Conservation (phyloP, 495 filamentous ascomycete genomes). For the Cercophora sp. region DNA sequence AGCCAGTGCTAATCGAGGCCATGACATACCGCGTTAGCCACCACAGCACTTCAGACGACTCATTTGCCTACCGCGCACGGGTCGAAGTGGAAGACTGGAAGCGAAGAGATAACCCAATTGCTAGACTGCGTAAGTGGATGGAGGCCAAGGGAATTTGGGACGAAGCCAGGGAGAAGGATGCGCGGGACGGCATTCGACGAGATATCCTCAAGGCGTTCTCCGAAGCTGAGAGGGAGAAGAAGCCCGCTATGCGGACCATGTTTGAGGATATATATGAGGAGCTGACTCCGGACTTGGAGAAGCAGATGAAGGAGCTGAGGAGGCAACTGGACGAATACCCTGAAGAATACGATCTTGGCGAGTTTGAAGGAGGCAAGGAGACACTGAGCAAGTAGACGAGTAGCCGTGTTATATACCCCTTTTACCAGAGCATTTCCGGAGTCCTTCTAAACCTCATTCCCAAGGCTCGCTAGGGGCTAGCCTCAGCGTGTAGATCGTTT, state of each 20-base stretch:
- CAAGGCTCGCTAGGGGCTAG: too few relatives aligned
- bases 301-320: slow-evolving; percentile 76
- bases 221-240: slow-evolving; percentile 85
- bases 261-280: slow-evolving; percentile 89
- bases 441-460: too few relatives aligned
- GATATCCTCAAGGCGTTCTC: slow-evolving; percentile 80
- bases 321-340: slow-evolving; percentile 80
- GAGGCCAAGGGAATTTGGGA: slow-evolving; percentile 78
- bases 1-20: slow-evolving; percentile 83
- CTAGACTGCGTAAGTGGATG: slow-evolving; percentile 86
- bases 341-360: slow-evolving; percentile 81
- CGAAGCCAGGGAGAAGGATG: slow-evolving; percentile 74
- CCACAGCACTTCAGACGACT: slow-evolving; percentile 97
- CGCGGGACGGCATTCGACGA: slow-evolving; percentile 60
- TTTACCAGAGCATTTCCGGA: too few relatives aligned
- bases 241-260: slow-evolving; percentile 69
- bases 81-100: slow-evolving; percentile 99
- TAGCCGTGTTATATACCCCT: too few relatives aligned
- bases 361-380: slow-evolving; percentile 72
- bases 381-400: too few relatives aligned
- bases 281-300: slow-evolving; percentile 72
- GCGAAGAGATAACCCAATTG: slow-evolving; percentile 88
- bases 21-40: slow-evolving; percentile 98
- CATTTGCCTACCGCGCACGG: slow-evolving; percentile 88
- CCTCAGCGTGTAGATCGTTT: too few relatives aligned